phyloP scores from a whole-genome alignment of 441 rosid species.

The Gossypium gossypioides region DNA sequence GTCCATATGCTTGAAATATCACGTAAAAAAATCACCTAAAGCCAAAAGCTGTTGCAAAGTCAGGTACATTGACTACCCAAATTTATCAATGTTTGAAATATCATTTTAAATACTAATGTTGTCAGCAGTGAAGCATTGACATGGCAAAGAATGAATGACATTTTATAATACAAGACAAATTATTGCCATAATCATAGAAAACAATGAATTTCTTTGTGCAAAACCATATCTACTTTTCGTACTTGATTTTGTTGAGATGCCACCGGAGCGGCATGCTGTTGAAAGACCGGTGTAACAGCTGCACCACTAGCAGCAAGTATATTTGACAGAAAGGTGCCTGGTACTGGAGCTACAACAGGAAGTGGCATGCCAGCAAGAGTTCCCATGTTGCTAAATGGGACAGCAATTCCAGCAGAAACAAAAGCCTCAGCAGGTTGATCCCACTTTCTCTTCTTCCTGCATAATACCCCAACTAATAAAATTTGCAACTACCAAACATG shows the following conservation, averaged over 20 bases:
- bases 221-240: slow-evolving; percentile 12
- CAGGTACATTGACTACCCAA: neutral
- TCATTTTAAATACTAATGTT: neutral
- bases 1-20: neutral
- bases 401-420: slow-evolving; percentile 38
- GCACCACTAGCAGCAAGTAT: slow-evolving; percentile 19
- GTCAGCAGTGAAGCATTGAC: neutral
- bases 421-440: slow-evolving; percentile 81
- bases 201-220: neutral
- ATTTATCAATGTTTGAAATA: neutral
- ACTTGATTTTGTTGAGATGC: slow-evolving; percentile 41
- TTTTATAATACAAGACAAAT: neutral
- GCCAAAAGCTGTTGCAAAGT: neutral
- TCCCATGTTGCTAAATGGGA: slow-evolving; percentile 33
- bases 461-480: neutral
- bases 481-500: neutral
- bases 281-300: slow-evolving; percentile 25
- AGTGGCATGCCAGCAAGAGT: slow-evolving; percentile 27
- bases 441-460: slow-evolving; percentile 88
- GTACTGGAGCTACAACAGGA: slow-evolving; percentile 27
- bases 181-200: neutral
- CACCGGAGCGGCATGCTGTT: slow-evolving; percentile 20
- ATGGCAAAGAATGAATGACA: neutral
- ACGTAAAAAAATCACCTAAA: neutral
- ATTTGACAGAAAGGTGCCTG: slow-evolving; percentile 30